Evolutionary conservation across 2,329 filamentous ascomycete species (phyloP).

Genomic region (Cadophora gregata): DNA sequence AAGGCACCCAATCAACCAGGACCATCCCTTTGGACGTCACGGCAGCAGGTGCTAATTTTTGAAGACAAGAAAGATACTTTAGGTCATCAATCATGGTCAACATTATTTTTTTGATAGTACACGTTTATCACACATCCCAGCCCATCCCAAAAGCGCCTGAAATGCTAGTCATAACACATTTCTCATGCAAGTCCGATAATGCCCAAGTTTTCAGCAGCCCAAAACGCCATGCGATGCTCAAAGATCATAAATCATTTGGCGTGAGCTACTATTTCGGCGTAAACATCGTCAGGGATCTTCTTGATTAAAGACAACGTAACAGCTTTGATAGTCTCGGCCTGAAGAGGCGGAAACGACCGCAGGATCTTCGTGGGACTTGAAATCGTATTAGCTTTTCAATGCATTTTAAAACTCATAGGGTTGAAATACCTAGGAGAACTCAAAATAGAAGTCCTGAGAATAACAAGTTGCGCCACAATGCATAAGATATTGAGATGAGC

Average conservation of each 20-base stretch:
- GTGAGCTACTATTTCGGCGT: slow-evolving; percentile 87
- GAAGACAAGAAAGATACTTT: neutral
- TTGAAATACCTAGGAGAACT: slow-evolving; percentile 76
- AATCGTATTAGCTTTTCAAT: neutral
- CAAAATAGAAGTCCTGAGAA: slow-evolving; percentile 84
- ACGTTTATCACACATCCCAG: slow-evolving; percentile 15
- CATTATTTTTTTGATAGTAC: slow-evolving; percentile 7
- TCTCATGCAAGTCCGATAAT: slow-evolving; percentile 5
- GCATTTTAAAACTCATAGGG: neutral
- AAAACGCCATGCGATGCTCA: slow-evolving; percentile 17
- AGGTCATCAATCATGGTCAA: slow-evolving; percentile 14
- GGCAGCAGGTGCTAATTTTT: neutral
- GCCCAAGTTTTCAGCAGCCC: neutral
- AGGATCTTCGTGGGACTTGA: slow-evolving; percentile 87
- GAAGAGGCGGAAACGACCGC: slow-evolving; percentile 83
- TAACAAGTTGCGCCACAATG: slow-evolving; percentile 92
- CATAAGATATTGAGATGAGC: slow-evolving; percentile 94
- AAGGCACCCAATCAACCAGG: neutral
- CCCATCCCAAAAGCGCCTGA: neutral
- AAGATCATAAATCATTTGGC: slow-evolving; percentile 64
- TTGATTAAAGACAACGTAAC: slow-evolving; percentile 85
- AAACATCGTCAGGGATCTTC: slow-evolving; percentile 90
- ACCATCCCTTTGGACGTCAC: neutral
- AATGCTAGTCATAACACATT: neutral
- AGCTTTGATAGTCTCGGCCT: slow-evolving; percentile 83